phyloP scores from a whole-genome alignment of 2,329 filamentous ascomycete species.

The Penicillium sp. region DNA sequence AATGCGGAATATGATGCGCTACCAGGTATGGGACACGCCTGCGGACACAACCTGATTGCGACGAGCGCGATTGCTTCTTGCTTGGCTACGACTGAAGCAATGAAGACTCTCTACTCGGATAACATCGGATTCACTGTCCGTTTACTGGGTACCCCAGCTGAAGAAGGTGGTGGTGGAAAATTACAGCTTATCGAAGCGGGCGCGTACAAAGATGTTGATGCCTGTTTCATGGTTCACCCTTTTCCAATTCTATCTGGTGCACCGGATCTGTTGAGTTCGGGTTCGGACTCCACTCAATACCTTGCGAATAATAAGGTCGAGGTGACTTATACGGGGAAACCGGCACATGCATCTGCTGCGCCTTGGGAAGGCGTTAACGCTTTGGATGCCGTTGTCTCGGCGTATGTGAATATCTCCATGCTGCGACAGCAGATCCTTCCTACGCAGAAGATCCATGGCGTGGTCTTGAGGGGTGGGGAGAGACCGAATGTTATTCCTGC shows the following conservation, averaged over 20 bases:
- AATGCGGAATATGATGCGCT: slow-evolving; percentile 37
- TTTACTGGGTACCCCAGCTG: slow-evolving; percentile 31
- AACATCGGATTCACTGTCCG: slow-evolving; percentile 15
- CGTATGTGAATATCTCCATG: slow-evolving; percentile 46
- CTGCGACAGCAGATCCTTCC: slow-evolving; percentile 57
- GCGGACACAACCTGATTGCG: slow-evolving; percentile 31
- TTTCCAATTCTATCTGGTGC: slow-evolving; percentile 12
- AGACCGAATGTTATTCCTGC: slow-evolving; percentile 59
- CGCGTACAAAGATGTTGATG: slow-evolving; percentile 34
- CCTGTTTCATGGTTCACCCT: slow-evolving; percentile 39
- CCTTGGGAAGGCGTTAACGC: slow-evolving; percentile 61
- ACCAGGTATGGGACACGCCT: slow-evolving; percentile 30
- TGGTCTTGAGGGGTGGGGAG: slow-evolving; percentile 54
- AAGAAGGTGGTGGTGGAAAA: slow-evolving; percentile 32
- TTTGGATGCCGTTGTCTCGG: slow-evolving; percentile 55
- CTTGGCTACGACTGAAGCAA: slow-evolving; percentile 21
- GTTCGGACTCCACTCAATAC: slow-evolving; percentile 9
- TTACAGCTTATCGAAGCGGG: slow-evolving; percentile 39
- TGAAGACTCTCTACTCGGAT: slow-evolving; percentile 11
- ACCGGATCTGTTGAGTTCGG: slow-evolving; percentile 7
- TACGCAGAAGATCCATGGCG: slow-evolving; percentile 51
- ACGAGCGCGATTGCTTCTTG: slow-evolving; percentile 27
- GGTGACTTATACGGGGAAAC: slow-evolving; percentile 49
- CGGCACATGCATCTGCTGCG: slow-evolving; percentile 55
- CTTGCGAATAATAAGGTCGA: slow-evolving; percentile 32